Conservation (phyloP, 352 stramenopile species). For the Plasmopara muralis region DNA sequence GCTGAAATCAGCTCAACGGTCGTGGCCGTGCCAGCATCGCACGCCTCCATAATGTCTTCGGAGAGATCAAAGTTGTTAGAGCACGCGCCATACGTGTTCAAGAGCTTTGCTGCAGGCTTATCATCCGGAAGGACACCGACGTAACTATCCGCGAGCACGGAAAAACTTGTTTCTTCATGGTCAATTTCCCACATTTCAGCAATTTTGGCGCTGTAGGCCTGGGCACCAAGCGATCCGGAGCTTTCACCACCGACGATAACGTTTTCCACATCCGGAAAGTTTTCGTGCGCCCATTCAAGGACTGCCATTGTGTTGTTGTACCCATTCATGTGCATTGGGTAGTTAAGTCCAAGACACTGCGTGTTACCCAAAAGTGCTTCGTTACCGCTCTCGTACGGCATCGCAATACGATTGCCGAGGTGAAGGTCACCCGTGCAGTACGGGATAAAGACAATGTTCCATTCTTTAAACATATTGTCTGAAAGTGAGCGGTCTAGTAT, state of each 20-base stretch:
- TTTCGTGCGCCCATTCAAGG: slow-evolving; percentile 48
- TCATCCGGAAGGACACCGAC: slow-evolving; percentile 41
- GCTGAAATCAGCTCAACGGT: slow-evolving; percentile 34
- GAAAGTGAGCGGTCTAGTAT: slow-evolving; percentile 39
- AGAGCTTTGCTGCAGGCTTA: slow-evolving; percentile 25
- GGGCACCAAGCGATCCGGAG: slow-evolving; percentile 44
- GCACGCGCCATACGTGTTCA: slow-evolving; percentile 36
- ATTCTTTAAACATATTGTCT: slow-evolving; percentile 63
- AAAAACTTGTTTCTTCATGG: slow-evolving; percentile 32
- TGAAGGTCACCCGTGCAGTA: slow-evolving; percentile 74
- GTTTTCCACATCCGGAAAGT: slow-evolving; percentile 51
- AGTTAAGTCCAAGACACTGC: slow-evolving; percentile 31
- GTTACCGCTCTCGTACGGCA: slow-evolving; percentile 22
- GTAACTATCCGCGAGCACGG: slow-evolving; percentile 45
- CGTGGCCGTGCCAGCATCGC: slow-evolving; percentile 29
- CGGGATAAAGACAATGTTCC: slow-evolving; percentile 63
- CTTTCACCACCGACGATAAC: slow-evolving; percentile 45
- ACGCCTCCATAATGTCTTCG: slow-evolving; percentile 31
- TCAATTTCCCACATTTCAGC: slow-evolving; percentile 51
- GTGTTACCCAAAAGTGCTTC: slow-evolving; percentile 29
- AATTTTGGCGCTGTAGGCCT: slow-evolving; percentile 33
- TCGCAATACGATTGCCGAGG: slow-evolving; percentile 31
- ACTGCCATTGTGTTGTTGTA: slow-evolving; percentile 59
- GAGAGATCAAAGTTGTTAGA: slow-evolving; percentile 25
- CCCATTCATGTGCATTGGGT: slow-evolving; percentile 45